These are phyloP conservation scores for Psilocybe cubensis DNA, from an alignment of 768 basidiomycete species.

Conservation along the genomic window DNA sequence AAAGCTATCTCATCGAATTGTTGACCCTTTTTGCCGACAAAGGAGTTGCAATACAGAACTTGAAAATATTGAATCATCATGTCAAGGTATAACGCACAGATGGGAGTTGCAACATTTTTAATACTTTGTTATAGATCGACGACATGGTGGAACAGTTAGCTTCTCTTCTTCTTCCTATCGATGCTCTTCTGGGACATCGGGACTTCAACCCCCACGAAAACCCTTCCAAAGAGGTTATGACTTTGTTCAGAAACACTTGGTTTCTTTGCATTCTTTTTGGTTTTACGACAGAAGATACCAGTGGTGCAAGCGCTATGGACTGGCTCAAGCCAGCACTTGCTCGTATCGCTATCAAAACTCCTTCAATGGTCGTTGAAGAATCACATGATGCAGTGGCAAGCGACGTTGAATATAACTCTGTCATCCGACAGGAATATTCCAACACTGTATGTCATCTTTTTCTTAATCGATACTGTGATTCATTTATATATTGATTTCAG, in stretches of 20 bases:
- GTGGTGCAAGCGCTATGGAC: constrained; percentile 67
- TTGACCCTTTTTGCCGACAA: constrained; percentile 89
- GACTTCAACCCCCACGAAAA: constrained; percentile 65
- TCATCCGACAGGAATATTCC: constrained; percentile 85
- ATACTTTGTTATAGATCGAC: constrained; percentile 52
- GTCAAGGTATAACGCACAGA: constrained; percentile 53
- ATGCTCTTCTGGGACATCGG: constrained; percentile 76
- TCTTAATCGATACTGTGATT: neutral
- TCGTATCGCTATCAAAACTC: constrained; percentile 86
- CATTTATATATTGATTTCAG: constrained; percentile 40
- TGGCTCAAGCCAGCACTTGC: constrained; percentile 79
- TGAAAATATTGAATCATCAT: constrained; percentile 65
- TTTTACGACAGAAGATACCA: constrained; percentile 62
- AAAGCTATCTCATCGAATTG: constrained; percentile 81
- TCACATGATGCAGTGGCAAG: constrained; percentile 82
- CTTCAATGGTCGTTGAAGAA: constrained; percentile 80
- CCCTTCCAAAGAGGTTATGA: constrained; percentile 61
- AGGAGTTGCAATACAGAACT: constrained; percentile 87
- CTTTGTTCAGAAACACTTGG: constrained; percentile 93
- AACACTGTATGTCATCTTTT: constrained; percentile 54
- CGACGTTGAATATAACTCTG: constrained; percentile 91
- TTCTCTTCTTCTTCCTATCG: constrained; percentile 88
- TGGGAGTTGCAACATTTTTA: neutral
- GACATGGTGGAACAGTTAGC: constrained; percentile 88
- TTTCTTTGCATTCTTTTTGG: constrained; percentile 88